phyloP scores from a whole-genome alignment of 768 basidiomycete genomes.

The Lactarius sanguifluus region DNA sequence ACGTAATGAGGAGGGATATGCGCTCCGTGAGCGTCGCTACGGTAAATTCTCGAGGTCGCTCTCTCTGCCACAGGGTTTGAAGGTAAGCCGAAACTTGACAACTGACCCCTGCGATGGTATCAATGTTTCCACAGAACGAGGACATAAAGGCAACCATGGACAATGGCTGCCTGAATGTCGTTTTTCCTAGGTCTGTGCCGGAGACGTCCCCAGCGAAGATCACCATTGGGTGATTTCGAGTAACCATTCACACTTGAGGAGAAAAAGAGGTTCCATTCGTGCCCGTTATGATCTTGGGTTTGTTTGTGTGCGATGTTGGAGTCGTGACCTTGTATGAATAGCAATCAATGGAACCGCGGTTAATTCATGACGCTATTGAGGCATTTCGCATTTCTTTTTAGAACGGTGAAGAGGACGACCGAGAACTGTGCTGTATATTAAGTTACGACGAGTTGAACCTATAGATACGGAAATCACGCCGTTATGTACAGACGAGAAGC shows the following conservation, averaged over 20 bases:
- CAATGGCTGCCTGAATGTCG: constrained; percentile 35
- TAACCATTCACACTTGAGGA: background rate
- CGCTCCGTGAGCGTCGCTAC: constrained; percentile 37
- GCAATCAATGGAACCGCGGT: background rate
- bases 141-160: constrained; percentile 36
- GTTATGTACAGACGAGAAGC: background rate
- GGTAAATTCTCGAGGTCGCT: constrained; percentile 36
- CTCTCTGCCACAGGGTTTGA: constrained; percentile 28
- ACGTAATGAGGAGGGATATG: constrained; percentile 39
- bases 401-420: background rate
- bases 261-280: background rate
- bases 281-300: background rate
- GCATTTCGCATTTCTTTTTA: background rate
- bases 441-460: background rate
- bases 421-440: background rate
- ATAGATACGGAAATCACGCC: too few species aligned
- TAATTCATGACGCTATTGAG: background rate
- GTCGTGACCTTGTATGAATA: background rate
- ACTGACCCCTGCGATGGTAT: background rate
- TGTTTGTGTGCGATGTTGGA: background rate
- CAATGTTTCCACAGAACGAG: constrained; percentile 28
- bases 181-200: constrained; percentile 32
- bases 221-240: constrained; percentile 12
- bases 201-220: constrained; percentile 18
- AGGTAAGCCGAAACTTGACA: constrained; percentile 22